Base-by-base conservation (phyloP, 2,329 filamentous ascomycete species). In the Trichoderma sp. region DNA sequence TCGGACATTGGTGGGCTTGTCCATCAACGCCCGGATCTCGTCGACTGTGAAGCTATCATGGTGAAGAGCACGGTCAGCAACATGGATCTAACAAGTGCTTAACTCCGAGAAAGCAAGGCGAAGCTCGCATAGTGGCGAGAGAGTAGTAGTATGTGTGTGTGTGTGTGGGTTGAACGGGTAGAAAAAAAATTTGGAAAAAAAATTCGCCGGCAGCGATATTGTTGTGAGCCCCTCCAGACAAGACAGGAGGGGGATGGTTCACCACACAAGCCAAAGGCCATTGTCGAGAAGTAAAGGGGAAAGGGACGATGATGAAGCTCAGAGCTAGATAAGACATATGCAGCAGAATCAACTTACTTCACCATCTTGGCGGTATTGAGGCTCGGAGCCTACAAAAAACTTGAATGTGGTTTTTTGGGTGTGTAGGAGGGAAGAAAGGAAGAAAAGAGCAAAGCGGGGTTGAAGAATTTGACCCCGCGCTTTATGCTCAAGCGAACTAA, bases 281-380 rank as follows among this genome's bases (percentile, higher is more conserved):
- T 35, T 53, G 41, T 12, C 6, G 18, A 65, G 12, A n/a, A 38
- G 75, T 2, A 63, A 65, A 7, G 63, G 12, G 16, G 18, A 41
- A 75, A 68, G 60, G 77, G 6, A 75, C 14, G 35, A 71, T 53
- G 72, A 69, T 29, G 31, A 72, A 71, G 50, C 31, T 59, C 24
- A 53, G 21, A 24, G 69, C 18, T 6, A 38, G 16, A 35, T 45
- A 31, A 3, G 18, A 35, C 12, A 29, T 8, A 71, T 68, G 33
- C 35, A 69, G 62, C 74, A 75, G 67, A 56, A 56, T 63, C 77
- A 76, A 96, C 95, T 93, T 93, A 98, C 95, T 98, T 98, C 87
- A 99, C 97, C 97, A 99, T 99, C 87, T 95, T 98, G 93, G 89
- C 95, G 94, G 95, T 94, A 86, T 91, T 93, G 86, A 85, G 85